Evolutionary conservation across 306 rosid genomes (phyloP).

Genomic region (Urtica urens): DNA sequence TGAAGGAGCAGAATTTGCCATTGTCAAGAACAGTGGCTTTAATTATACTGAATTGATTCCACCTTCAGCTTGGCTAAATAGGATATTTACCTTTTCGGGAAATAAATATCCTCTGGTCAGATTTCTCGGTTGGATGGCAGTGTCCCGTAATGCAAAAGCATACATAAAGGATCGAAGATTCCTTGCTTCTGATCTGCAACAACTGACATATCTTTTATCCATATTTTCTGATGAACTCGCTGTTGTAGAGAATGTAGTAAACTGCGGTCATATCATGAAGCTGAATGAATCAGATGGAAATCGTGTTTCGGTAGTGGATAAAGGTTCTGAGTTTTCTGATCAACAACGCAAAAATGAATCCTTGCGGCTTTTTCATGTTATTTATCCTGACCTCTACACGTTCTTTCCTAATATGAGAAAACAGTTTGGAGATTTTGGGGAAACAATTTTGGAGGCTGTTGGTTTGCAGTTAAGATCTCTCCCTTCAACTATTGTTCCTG

Average conservation of each 20-base stretch:
- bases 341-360: constrained; percentile 33
- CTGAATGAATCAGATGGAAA: constrained; percentile 29
- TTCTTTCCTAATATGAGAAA: constrained; percentile 77
- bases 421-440: constrained; percentile 70
- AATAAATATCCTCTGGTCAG: constrained; percentile 65
- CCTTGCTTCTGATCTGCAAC: constrained; percentile 75
- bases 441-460: constrained; percentile 77
- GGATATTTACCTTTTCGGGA: constrained; percentile 53
- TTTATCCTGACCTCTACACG: constrained; percentile 65
- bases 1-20: constrained; percentile 38
- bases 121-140: constrained; percentile 96
- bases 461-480: constrained; percentile 79
- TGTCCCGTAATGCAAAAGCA: constrained; percentile 76
- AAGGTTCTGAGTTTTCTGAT: constrained; percentile 28
- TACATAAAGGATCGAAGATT: constrained; percentile 51
- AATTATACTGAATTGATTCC: constrained; percentile 66
- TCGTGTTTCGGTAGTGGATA: constrained; percentile 21
- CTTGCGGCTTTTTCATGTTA: constrained; percentile 56
- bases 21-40: constrained; percentile 31
- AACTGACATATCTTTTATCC: constrained; percentile 53
- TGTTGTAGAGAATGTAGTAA: constrained; percentile 52
- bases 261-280: constrained; percentile 29
- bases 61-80: constrained; percentile 80
- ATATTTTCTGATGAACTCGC: constrained; percentile 85
- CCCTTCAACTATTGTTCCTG: constrained; percentile 63